A percentile compares a stretch with the other conserved stretches of the same genome.
phyloP scores from a whole-genome alignment of 345 rosid species.

The Arabis hirsuta region DNA sequence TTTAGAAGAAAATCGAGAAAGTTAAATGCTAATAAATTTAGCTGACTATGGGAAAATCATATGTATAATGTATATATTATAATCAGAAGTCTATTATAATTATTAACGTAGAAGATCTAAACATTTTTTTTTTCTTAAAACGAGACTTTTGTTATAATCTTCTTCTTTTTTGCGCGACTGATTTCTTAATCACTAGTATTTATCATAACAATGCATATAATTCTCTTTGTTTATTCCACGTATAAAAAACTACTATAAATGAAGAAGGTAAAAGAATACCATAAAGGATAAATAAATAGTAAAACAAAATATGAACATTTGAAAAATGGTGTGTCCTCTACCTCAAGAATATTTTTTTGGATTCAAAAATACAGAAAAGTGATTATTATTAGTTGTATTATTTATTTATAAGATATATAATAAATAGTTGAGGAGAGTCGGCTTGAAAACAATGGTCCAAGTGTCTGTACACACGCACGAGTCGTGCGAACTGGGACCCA shows the following conservation, averaged over 20 bases:
- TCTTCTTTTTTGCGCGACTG: too few relatives aligned
- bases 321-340: neutral
- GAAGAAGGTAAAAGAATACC: too few relatives aligned
- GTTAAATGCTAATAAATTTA: constrained; percentile 16
- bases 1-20: neutral
- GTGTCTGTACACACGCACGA: constrained; percentile 38
- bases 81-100: neutral
- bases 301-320: too few relatives aligned
- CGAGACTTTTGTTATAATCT: too few relatives aligned
- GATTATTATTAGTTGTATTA: neutral
- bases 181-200: too few relatives aligned
- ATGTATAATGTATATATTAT: constrained; percentile 27
- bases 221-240: too few relatives aligned
- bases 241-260: too few relatives aligned
- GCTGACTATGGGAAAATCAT: constrained; percentile 41
- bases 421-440: constrained; percentile 2
- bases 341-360: neutral
- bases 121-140: too few relatives aligned
- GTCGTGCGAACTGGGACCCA: constrained; percentile 14
- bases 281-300: too few relatives aligned
- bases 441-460: constrained; percentile 27
- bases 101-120: neutral
- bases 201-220: too few relatives aligned
- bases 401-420: constrained; percentile 17
- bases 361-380: too few relatives aligned